Evolutionary conservation across 345 rosid genomes (phyloP).

Genomic region (Microthlaspi erraticum): DNA sequence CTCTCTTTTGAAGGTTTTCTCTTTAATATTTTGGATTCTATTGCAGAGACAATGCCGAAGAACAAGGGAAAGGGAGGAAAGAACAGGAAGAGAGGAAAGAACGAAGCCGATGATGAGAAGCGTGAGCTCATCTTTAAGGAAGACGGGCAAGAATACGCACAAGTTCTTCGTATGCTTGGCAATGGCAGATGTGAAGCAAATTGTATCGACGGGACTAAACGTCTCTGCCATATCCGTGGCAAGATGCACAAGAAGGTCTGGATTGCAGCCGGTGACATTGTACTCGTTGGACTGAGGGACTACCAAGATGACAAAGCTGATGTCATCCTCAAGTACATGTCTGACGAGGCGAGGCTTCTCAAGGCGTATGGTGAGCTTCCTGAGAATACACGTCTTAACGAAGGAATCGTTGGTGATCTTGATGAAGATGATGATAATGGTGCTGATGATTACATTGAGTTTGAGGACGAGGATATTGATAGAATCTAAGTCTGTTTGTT

Average conservation of each 20-base stretch:
- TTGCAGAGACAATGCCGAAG: conserved; percentile 65
- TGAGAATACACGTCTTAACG: no score
- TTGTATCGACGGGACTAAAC: conserved; percentile 68
- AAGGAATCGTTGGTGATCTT: no score
- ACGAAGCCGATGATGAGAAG: conserved; percentile 77
- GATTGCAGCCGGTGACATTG: conserved; percentile 84
- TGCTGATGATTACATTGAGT: no score
- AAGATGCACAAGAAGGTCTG: conserved; percentile 91
- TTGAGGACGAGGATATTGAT: no score
- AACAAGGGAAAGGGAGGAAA: conserved; percentile 88
- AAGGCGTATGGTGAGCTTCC: no score
- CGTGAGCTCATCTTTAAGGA: conserved; percentile 79
- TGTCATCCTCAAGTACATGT: conserved; percentile 63
- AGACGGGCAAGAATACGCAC: conserved; percentile 79
- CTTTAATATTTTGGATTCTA: neutral
- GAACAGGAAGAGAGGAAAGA: conserved; percentile 80
- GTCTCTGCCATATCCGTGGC: conserved; percentile 81
- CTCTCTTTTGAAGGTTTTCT: no score
- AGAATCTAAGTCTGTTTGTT: no score
- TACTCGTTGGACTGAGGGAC: conserved; percentile 80
- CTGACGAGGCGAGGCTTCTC: no score
- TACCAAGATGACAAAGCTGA: conserved; percentile 88
- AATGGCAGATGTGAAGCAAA: conserved; percentile 73
- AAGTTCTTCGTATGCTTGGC: conserved; percentile 76
- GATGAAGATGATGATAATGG: no score